Evolutionary conservation across 2,329 filamentous ascomycete species (phyloP).

Genomic region (Fusarium coicis): DNA sequence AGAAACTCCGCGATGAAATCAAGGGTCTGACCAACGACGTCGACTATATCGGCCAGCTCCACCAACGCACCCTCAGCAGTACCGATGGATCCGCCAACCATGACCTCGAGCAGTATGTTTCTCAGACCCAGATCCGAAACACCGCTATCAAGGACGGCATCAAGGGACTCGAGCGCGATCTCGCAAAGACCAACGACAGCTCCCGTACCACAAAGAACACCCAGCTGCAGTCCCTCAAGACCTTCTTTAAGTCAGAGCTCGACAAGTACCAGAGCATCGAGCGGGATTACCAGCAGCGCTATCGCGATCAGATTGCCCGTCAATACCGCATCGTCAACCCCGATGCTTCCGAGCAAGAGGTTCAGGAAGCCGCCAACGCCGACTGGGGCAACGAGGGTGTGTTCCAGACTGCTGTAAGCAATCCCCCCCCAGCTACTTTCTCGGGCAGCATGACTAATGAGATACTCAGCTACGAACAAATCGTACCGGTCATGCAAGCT

Average conservation of each 20-base stretch:
- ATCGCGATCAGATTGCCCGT: slow-evolving; percentile 80
- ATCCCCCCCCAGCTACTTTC: not conserved
- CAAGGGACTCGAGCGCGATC: slow-evolving; percentile 78
- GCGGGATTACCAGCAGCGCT: slow-evolving; percentile 74
- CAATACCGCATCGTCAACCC: slow-evolving; percentile 87
- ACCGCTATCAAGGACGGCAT: slow-evolving; percentile 83
- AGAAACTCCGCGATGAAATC: slow-evolving; percentile 75
- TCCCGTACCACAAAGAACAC: slow-evolving; percentile 74
- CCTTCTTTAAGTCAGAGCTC: slow-evolving; percentile 77
- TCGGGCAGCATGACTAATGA: slow-evolving; percentile 20
- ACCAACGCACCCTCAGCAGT: slow-evolving; percentile 77
- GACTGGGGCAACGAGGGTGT: slow-evolving; percentile 84
- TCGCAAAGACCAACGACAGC: slow-evolving; percentile 69
- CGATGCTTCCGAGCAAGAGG: slow-evolving; percentile 78
- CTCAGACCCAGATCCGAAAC: slow-evolving; percentile 77
- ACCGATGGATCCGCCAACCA: slow-evolving; percentile 66
- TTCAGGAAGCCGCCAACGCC: slow-evolving; percentile 73
- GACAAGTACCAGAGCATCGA: slow-evolving; percentile 78
- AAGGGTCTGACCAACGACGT: slow-evolving; percentile 73
- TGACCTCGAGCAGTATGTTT: slow-evolving; percentile 74
- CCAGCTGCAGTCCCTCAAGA: slow-evolving; percentile 76
- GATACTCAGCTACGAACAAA: slow-evolving; percentile 74
- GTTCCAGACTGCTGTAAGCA: slow-evolving; percentile 81
- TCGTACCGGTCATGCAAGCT: slow-evolving; percentile 77
- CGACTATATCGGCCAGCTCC: slow-evolving; percentile 73